phyloP scores from a whole-genome alignment of 805 yeast genomes.

The Sugiyamaella qingdaonensis region DNA sequence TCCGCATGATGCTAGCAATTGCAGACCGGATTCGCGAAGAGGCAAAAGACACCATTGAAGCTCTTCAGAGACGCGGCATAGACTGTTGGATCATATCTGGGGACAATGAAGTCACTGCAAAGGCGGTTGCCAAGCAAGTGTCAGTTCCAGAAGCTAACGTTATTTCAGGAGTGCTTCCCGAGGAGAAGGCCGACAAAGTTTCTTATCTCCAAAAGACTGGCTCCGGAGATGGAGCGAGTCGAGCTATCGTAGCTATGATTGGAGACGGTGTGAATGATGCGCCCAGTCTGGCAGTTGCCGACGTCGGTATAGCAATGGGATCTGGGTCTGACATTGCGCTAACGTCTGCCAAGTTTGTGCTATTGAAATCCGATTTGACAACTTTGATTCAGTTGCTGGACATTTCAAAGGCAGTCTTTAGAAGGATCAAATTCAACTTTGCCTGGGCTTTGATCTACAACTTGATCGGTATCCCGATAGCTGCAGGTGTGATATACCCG shows the following conservation, averaged over 20 bases:
- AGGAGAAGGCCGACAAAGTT: conserved; percentile 61
- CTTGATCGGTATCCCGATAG: conserved; percentile 80
- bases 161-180: conserved; percentile 69
- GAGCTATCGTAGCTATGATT: conserved; percentile 63
- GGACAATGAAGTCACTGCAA: conserved; percentile 64
- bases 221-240: conserved; percentile 22
- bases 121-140: conserved; percentile 58
- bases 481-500: conserved; percentile 87
- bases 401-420: conserved; percentile 65
- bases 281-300: conserved; percentile 70
- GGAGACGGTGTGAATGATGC: conserved; percentile 86
- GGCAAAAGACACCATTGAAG: conserved; percentile 46
- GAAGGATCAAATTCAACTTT: conserved; percentile 73
- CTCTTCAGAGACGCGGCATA: conserved; percentile 40
- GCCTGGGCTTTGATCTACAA: conserved; percentile 86
- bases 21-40: conserved; percentile 55
- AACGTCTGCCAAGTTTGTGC: conserved; percentile 68
- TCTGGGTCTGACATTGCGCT: conserved; percentile 74
- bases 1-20: conserved; percentile 50
- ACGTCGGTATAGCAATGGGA: conserved; percentile 73
- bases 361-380: conserved; percentile 47
- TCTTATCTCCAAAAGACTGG: conserved; percentile 49
- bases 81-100: conserved; percentile 76
- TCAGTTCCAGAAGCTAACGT: conserved; percentile 52
- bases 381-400: conserved; percentile 57